phyloP scores from a whole-genome alignment of 176 grass and related monocot species.

The Areca catechu region DNA sequence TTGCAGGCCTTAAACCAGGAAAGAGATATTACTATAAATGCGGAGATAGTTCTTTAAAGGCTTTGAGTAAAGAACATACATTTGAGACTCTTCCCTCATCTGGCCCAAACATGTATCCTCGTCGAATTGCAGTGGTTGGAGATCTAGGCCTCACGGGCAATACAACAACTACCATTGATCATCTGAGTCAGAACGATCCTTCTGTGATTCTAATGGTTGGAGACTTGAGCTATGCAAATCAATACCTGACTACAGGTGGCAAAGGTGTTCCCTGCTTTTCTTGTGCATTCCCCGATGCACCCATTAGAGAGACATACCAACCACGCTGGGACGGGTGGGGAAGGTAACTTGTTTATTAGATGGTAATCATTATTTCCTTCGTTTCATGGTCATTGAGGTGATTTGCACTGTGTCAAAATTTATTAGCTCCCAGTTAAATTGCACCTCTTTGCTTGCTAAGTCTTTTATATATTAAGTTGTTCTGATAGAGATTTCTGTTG shows the following conservation, averaged over 20 bases:
- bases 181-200: constrained; percentile 59
- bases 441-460: no score
- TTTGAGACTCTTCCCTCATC: constrained; percentile 53
- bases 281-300: constrained; percentile 69
- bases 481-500: no score
- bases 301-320: constrained; percentile 75
- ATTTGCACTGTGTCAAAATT: no score
- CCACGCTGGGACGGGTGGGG: constrained; percentile 82
- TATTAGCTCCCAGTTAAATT: no score
- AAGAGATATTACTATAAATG: constrained; percentile 82
- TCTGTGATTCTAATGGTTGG: constrained; percentile 67
- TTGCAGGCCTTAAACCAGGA: constrained; percentile 32
- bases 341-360: constrained; percentile 32
- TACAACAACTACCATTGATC: constrained; percentile 73
- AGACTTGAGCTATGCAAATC: constrained; percentile 73
- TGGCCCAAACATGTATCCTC: constrained; percentile 29
- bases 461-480: no score
- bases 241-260: constrained; percentile 73
- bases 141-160: constrained; percentile 87
- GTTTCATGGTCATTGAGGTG: no score
- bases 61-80: constrained; percentile 43
- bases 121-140: constrained; percentile 55
- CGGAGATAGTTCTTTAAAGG: constrained; percentile 50
- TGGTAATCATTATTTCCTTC: no score
- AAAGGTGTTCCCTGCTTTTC: constrained; percentile 70